phyloP scores from a whole-genome alignment of 768 basidiomycete species.

The Tylopilus subfusipes region DNA sequence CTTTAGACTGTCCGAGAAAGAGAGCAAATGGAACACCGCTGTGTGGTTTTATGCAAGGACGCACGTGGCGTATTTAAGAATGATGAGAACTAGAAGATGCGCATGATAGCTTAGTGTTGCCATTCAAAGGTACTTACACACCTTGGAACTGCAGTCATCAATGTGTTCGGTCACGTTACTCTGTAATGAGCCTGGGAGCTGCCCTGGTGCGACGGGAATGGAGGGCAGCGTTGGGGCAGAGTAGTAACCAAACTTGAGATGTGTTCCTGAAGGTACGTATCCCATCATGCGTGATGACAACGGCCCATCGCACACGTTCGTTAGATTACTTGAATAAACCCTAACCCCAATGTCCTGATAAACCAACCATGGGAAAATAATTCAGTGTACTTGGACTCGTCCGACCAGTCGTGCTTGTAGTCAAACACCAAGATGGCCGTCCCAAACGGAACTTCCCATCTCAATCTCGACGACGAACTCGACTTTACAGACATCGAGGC shows the following conservation, averaged over 20 bases:
- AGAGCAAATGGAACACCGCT: neutral
- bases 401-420: neutral
- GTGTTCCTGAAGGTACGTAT: neutral
- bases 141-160: neutral
- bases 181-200: neutral
- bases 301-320: neutral
- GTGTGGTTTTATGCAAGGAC: constrained; percentile 22
- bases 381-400: neutral
- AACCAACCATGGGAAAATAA: neutral
- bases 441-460: constrained; percentile 31
- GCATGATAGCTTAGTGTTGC: constrained; percentile 4
- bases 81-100: neutral
- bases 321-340: neutral
- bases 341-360: neutral
- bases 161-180: neutral
- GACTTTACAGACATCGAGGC: constrained; percentile 88
- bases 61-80: constrained; percentile 20
- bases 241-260: constrained; percentile 4
- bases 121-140: constrained; percentile 6
- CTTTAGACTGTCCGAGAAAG: neutral
- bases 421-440: constrained; percentile 42
- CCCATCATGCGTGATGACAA: neutral
- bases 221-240: constrained; percentile 3
- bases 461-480: constrained; percentile 57
- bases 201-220: neutral